Conservation (phyloP, 257 asterid species). For the Salvia hispanica region DNA sequence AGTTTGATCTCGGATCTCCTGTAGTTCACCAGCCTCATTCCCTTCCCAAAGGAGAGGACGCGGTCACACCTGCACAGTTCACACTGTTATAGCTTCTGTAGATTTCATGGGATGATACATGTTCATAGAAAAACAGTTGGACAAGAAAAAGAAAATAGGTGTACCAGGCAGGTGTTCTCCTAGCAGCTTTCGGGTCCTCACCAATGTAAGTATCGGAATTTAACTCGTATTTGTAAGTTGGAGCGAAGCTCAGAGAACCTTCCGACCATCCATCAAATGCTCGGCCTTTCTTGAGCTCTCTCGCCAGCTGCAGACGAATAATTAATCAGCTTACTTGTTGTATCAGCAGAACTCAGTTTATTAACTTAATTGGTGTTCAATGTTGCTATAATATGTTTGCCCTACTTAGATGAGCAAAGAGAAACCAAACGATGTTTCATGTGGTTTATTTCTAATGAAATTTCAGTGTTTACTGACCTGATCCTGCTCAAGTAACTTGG, state of each 20-base stretch:
- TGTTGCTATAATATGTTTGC: background rate
- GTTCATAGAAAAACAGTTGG: too few relatives aligned
- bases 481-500: slow-evolving; percentile 63
- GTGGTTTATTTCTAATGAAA: slow-evolving; percentile 2
- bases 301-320: slow-evolving; percentile 55
- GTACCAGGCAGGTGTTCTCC: slow-evolving; percentile 97
- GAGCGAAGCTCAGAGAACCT: slow-evolving; percentile 78
- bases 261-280: slow-evolving; percentile 98
- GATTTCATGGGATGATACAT: too few relatives aligned
- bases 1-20: slow-evolving; percentile 66
- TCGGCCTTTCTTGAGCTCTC: slow-evolving; percentile 77
- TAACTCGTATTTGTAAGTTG: slow-evolving; percentile 83
- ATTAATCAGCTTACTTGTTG: too few relatives aligned
- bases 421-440: background rate
- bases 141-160: background rate
- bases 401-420: background rate
- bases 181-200: slow-evolving; percentile 70
- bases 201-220: slow-evolving; percentile 69
- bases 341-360: too few relatives aligned
- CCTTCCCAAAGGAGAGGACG: slow-evolving; percentile 76
- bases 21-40: slow-evolving; percentile 69
- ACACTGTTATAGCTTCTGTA: background rate
- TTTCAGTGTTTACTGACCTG: slow-evolving; percentile 50
- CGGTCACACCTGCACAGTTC: slow-evolving; percentile 80
- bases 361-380: too few relatives aligned